A percentile compares a stretch with the other conserved stretches of the same genome.
Evolutionary conservation across 768 basidiomycete species (phyloP).

Genomic region (Grammothele lineata): DNA sequence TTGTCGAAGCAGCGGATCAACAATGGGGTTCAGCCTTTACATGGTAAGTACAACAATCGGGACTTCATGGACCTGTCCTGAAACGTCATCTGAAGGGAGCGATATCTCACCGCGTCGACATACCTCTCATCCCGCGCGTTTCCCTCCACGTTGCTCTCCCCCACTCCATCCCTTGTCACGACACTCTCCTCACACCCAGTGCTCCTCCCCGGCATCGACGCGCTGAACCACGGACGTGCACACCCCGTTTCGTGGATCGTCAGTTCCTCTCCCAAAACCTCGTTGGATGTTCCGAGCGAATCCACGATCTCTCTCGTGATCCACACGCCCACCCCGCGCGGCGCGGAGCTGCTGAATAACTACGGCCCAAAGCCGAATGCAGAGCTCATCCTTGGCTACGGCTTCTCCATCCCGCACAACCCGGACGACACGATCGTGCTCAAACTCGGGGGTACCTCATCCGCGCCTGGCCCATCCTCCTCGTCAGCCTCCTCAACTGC

Average conservation of each 20-base stretch:
- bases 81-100: constrained; percentile 44
- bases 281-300: constrained; percentile 7
- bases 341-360: constrained; percentile 78
- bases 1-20: too few species aligned
- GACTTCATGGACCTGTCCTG: constrained; percentile 4
- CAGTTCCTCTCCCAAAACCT: constrained; percentile 20
- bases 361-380: constrained; percentile 91
- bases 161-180: constrained; percentile 46
- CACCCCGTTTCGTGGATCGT: constrained; percentile 83
- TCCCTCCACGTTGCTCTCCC: constrained; percentile 74
- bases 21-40: constrained; percentile 54
- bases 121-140: constrained; percentile 88
- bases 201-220: constrained; percentile 83
- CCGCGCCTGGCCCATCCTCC: not conserved
- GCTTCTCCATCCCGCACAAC: constrained; percentile 76
- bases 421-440: constrained; percentile 85
- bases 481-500: too few species aligned
- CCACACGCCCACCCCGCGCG: constrained; percentile 37
- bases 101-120: constrained; percentile 67
- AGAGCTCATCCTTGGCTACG: constrained; percentile 88
- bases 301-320: constrained; percentile 59
- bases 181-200: constrained; percentile 62
- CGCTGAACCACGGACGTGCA: constrained; percentile 79
- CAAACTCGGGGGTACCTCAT: constrained; percentile 58
- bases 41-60: constrained; percentile 53